phyloP scores from a whole-genome alignment of 352 stramenopile genomes.

The Globisporangium viniferum region DNA sequence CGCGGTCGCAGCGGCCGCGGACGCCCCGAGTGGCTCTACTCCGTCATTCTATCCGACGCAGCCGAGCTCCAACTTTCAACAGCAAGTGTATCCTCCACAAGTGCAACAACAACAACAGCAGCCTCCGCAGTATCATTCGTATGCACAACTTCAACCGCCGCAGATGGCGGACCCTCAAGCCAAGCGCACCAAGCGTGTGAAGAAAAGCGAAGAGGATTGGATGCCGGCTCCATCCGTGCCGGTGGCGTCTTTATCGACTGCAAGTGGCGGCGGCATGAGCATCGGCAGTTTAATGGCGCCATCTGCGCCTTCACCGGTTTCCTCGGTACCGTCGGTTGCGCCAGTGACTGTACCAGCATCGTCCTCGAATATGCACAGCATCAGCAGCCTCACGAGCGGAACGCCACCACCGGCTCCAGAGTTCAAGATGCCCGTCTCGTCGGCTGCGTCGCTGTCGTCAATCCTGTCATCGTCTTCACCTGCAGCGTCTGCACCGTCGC shows the following conservation, averaged over 20 bases:
- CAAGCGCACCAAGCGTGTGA: constrained; percentile 64
- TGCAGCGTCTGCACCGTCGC: constrained; percentile 10
- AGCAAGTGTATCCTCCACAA: constrained; percentile 4
- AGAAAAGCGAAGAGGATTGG: constrained; percentile 47
- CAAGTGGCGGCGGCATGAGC: constrained; percentile 12
- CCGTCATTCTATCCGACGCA: constrained; percentile 1
- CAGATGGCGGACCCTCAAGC: constrained; percentile 1
- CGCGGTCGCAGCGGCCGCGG: constrained; percentile 15
- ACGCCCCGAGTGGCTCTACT: background rate
- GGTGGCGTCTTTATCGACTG: background rate
- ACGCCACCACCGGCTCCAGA: constrained; percentile 2
- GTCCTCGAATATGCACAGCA: constrained; percentile 14
- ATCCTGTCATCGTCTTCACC: constrained; percentile 19
- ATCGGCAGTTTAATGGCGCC: constrained; percentile 18
- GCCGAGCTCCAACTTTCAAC: constrained; percentile 8
- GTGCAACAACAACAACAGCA: background rate
- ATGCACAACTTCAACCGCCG: constrained; percentile 6
- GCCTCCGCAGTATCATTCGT: constrained; percentile 2
- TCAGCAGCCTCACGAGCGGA: constrained; percentile 16
- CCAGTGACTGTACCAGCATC: background rate
- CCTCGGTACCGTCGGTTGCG: background rate
- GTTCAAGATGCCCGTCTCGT: constrained; percentile 15
- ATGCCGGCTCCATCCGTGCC: constrained; percentile 3
- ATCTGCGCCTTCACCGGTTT: background rate
- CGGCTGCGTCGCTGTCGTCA: constrained; percentile 15